Percentiles rank a stretch among this genome's conserved stretches.
Evolutionary conservation across 208 protist species (phyloP).

Genomic region (Phytomonas sp.): DNA sequence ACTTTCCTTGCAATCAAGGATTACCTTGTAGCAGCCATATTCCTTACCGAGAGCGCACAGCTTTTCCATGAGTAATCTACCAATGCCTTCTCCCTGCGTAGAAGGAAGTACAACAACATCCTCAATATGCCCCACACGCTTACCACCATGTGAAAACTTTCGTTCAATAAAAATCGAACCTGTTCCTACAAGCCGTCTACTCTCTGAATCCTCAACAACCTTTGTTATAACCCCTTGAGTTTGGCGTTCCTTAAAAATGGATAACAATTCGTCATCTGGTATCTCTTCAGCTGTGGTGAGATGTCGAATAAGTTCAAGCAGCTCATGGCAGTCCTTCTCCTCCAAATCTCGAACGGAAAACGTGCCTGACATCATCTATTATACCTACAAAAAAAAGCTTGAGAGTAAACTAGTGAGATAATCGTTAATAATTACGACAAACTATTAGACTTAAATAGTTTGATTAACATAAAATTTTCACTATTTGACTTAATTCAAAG

Average conservation of each 20-base stretch:
- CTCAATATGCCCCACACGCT: slow-evolving; percentile 75
- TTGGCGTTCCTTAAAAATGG: slow-evolving; percentile 17
- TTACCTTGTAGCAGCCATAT: slow-evolving; percentile 77
- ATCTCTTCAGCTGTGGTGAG: slow-evolving; percentile 16
- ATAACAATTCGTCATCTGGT: slow-evolving; percentile 17
- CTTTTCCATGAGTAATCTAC: slow-evolving; percentile 34
- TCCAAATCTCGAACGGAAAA: slow-evolving; percentile 23
- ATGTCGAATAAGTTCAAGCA: slow-evolving; percentile 21
- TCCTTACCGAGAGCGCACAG: slow-evolving; percentile 32
- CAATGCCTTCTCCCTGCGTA: slow-evolving; percentile 47
- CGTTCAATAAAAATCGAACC: slow-evolving; percentile 75
- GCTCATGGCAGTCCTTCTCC: slow-evolving; percentile 12
- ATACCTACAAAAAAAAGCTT: not conserved
- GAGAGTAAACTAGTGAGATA: not conserved
- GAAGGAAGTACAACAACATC: slow-evolving; percentile 71
- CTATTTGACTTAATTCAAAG: not conserved
- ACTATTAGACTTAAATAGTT: not conserved
- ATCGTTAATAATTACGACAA: slow-evolving; percentile 16
- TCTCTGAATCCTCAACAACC: slow-evolving; percentile 33
- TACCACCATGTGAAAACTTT: slow-evolving; percentile 65
- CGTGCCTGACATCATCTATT: slow-evolving; percentile 8
- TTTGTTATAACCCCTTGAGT: slow-evolving; percentile 31
- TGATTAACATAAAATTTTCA: slow-evolving; percentile 3
- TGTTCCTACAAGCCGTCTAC: slow-evolving; percentile 36
- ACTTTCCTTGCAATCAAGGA: slow-evolving; percentile 64